phyloP scores from a whole-genome alignment of 352 stramenopile genomes.

The Thraustochytrium sp. region DNA sequence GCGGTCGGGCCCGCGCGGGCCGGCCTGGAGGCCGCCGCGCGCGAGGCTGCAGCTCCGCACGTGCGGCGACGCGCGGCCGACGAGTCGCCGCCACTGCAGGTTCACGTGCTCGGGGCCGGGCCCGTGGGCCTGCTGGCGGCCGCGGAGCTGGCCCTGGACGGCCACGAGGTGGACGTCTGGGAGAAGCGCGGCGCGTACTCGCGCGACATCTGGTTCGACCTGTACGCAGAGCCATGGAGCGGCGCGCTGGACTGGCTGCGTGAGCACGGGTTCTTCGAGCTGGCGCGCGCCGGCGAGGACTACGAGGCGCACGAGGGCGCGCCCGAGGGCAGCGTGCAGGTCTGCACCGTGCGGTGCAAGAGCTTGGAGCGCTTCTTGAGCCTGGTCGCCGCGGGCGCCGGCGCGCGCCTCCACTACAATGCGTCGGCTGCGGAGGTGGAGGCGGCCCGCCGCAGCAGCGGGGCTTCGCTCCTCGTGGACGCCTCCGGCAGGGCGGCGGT shows the following conservation, averaged over 20 bases:
- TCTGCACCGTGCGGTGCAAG: background rate
- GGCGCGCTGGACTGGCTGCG: background rate
- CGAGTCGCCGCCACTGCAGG: too few relatives aligned
- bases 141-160: background rate
- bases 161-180: background rate
- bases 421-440: too few relatives aligned
- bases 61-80: too few relatives aligned
- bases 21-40: too few relatives aligned
- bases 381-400: background rate
- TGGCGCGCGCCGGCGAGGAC: background rate
- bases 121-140: background rate
- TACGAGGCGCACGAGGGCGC: background rate
- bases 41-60: too few relatives aligned
- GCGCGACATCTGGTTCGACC: conserved; percentile 13
- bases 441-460: too few relatives aligned
- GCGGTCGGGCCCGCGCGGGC: too few relatives aligned
- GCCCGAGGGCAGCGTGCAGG: background rate
- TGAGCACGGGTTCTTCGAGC: background rate
- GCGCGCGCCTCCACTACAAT: background rate
- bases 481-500: background rate
- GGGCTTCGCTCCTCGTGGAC: background rate
- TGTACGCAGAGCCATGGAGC: background rate
- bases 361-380: conserved; percentile 17
- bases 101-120: background rate
- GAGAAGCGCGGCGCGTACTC: background rate